Evolutionary conservation across 2,329 filamentous ascomycete species (phyloP).

Genomic region (Apiospora phragmitis): DNA sequence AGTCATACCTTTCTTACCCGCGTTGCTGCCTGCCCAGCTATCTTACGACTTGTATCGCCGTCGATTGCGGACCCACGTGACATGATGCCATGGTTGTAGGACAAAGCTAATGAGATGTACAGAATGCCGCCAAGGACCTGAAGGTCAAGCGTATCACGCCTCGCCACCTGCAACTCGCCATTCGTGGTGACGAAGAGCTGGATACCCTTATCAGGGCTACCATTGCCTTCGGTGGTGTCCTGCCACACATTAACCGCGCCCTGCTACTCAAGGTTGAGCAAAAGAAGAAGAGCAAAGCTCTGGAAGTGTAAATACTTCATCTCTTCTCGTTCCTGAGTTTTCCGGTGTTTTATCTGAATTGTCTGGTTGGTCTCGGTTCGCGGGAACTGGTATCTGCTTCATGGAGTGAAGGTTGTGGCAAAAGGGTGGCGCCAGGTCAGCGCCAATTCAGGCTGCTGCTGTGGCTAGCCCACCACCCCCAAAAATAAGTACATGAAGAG

Average conservation of each 20-base stretch:
- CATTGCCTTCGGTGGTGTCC: conserved; percentile 96
- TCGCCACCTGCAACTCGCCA: conserved; percentile 95
- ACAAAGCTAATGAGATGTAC: conserved; percentile 20
- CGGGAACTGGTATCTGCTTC: conserved; percentile 3
- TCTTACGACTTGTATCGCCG: conserved; percentile 3
- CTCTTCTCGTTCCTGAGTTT: background rate
- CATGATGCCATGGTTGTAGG: background rate
- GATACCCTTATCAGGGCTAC: conserved; percentile 97
- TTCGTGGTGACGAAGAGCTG: conserved; percentile 96
- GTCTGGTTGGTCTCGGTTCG: conserved; percentile 5
- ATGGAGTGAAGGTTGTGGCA: conserved; percentile 5
- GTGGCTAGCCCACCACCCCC: background rate
- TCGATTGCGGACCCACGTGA: background rate
- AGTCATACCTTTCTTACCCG: conserved; percentile 36
- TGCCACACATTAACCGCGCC: conserved; percentile 98
- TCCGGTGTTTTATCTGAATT: conserved; percentile 8
- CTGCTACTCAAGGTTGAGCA: conserved; percentile 94
- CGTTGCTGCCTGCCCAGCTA: conserved; percentile 11
- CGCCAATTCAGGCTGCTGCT: background rate
- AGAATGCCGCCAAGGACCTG: conserved; percentile 98
- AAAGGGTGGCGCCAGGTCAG: background rate
- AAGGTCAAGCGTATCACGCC: conserved; percentile 99
- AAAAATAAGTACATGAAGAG: background rate
- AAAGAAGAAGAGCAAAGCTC: conserved; percentile 80
- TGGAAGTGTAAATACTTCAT: conserved; percentile 39